Evolutionary conservation across 2,329 filamentous ascomycete genomes (phyloP).

Genomic region (Cercospora nicotianae): DNA sequence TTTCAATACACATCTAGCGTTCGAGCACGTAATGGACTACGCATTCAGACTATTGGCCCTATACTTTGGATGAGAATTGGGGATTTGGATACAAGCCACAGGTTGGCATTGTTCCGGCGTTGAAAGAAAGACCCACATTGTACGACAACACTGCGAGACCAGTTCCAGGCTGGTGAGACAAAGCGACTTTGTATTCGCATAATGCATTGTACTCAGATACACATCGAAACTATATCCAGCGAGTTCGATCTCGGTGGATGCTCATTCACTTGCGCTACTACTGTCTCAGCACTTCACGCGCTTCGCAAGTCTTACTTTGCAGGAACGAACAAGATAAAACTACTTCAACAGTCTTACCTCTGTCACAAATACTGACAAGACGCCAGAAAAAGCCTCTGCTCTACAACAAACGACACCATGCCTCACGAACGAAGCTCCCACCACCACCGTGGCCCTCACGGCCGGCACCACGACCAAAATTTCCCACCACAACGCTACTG

Average conservation of each 20-base stretch:
- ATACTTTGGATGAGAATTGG: neutral
- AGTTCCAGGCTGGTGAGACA: constrained; percentile 16
- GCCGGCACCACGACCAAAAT: constrained; percentile 16
- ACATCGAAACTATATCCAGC: constrained; percentile 12
- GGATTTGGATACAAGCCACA: neutral
- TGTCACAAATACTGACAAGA: neutral
- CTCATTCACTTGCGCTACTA: constrained; percentile 7
- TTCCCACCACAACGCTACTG: constrained; percentile 24
- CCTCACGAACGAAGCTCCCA: neutral
- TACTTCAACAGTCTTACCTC: neutral
- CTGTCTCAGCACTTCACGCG: constrained; percentile 2
- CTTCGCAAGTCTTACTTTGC: neutral
- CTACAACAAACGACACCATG: neutral
- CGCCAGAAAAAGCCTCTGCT: neutral
- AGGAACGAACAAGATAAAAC: neutral
- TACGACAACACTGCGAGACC: constrained; percentile 7
- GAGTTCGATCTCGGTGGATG: neutral
- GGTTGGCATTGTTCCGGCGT: constrained; percentile 15
- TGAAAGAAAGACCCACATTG: constrained; percentile 6
- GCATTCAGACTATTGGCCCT: neutral
- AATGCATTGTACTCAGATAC: constrained; percentile 25
- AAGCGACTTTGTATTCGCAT: constrained; percentile 19
- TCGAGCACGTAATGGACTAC: constrained; percentile 12
- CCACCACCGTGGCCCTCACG: neutral
- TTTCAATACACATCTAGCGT: constrained; percentile 17